These are phyloP conservation scores for Gynostemma pentaphyllum DNA, from an alignment of 306 rosid species.

Conservation along the genomic window DNA sequence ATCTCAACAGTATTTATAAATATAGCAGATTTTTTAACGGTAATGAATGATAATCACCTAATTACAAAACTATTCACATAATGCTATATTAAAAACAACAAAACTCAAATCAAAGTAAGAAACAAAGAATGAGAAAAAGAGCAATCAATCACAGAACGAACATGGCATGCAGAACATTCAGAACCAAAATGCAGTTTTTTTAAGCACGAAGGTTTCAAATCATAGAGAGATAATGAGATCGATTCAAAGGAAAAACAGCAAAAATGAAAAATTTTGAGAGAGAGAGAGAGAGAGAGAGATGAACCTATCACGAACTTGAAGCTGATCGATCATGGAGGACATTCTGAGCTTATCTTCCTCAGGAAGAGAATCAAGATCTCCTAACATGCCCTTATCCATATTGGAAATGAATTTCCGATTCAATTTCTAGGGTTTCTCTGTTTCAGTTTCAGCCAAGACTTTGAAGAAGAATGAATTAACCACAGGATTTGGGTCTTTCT, in stretches of 20 bases:
- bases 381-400: slow-evolving; percentile 68
- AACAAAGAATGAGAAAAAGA: neutral
- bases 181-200: neutral
- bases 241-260: neutral
- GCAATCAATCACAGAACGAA: neutral
- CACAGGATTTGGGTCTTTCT: no score
- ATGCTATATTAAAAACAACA: no score
- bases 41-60: no score
- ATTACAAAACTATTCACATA: no score
- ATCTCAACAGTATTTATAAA: no score
- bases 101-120: no score
- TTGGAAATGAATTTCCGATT: neutral
- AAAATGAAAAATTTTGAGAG: neutral
- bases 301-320: slow-evolving; percentile 71
- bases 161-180: neutral
- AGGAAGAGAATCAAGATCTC: slow-evolving; percentile 51
- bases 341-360: slow-evolving; percentile 56
- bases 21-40: no score
- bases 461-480: no score
- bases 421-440: neutral
- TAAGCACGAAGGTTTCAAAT: neutral
- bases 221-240: neutral
- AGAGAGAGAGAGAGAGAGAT: neutral
- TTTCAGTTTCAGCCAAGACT: no score
- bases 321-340: slow-evolving; percentile 68